A percentile compares a stretch with the other conserved stretches of the same genome.
Evolutionary conservation across 305 asterid species (phyloP).

Genomic region (Nicotiana rustica): DNA sequence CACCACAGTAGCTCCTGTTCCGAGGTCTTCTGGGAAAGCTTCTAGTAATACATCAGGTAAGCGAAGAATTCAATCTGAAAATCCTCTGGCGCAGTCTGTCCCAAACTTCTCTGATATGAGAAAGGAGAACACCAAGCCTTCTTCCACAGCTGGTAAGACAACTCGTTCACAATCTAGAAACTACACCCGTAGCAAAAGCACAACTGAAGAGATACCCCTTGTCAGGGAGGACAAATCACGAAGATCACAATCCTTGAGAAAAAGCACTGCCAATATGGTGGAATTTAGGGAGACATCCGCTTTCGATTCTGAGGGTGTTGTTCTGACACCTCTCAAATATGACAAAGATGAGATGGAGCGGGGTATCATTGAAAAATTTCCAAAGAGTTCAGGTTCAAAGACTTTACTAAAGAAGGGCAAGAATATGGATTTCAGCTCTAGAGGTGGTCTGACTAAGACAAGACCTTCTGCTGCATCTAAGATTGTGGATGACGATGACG

Average conservation of each 20-base stretch:
- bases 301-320: conserved; percentile 57
- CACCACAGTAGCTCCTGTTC: conserved; percentile 61
- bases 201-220: conserved; percentile 61
- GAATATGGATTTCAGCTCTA: conserved; percentile 60
- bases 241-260: conserved; percentile 63
- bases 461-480: conserved; percentile 53
- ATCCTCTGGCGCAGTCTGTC: conserved; percentile 87
- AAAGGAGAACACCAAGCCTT: conserved; percentile 87
- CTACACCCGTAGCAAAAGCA: conserved; percentile 75
- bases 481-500: conserved; percentile 51
- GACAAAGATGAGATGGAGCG: conserved; percentile 59
- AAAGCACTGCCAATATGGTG: conserved; percentile 60
- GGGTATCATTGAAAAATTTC: conserved; percentile 35
- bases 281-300: conserved; percentile 57
- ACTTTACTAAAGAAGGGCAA: conserved; percentile 75
- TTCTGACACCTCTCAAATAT: conserved; percentile 59
- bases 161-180: conserved; percentile 72
- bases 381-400: conserved; percentile 58
- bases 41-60: conserved; percentile 59
- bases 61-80: conserved; percentile 76
- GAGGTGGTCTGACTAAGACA: conserved; percentile 56
- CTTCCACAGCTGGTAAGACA: conserved; percentile 66
- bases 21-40: conserved; percentile 66
- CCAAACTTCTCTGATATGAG: conserved; percentile 62
- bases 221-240: conserved; percentile 75